These are phyloP conservation scores for Fusarium scirpi DNA, from an alignment of 2,329 filamentous ascomycete species.

Conservation along the genomic window DNA sequence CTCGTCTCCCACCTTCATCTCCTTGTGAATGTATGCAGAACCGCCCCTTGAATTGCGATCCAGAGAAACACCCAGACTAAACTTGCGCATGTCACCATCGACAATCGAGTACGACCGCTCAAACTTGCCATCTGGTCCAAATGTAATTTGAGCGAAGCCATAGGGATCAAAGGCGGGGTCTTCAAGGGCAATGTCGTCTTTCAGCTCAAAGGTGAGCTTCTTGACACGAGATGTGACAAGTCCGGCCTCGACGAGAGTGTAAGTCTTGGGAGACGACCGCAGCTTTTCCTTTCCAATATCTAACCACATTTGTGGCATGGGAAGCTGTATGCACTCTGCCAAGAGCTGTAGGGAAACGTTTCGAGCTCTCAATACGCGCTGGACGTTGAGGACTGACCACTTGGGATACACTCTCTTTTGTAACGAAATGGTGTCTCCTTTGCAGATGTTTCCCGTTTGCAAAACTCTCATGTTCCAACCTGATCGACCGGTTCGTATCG, in stretches of 20 bases:
- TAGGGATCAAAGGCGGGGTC: too few species aligned
- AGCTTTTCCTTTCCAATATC: background rate
- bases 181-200: too few species aligned
- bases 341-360: background rate
- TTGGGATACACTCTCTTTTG: background rate
- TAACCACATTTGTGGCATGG: background rate
- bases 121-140: too few species aligned
- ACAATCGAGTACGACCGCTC: too few species aligned
- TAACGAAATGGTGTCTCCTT: background rate
- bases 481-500: background rate
- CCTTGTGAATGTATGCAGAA: background rate
- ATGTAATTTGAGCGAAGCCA: too few species aligned
- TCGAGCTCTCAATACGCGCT: background rate
- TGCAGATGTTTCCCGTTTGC: accelerated
- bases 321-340: background rate
- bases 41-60: background rate
- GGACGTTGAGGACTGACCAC: background rate
- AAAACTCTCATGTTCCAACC: background rate
- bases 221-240: too few species aligned
- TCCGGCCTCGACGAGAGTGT: background rate
- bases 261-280: background rate
- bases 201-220: too few species aligned
- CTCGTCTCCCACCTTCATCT: background rate
- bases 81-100: too few species aligned
- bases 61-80: background rate